Base-by-base conservation (phyloP, 331 rosid genomes). In the Quercus tomentella region DNA sequence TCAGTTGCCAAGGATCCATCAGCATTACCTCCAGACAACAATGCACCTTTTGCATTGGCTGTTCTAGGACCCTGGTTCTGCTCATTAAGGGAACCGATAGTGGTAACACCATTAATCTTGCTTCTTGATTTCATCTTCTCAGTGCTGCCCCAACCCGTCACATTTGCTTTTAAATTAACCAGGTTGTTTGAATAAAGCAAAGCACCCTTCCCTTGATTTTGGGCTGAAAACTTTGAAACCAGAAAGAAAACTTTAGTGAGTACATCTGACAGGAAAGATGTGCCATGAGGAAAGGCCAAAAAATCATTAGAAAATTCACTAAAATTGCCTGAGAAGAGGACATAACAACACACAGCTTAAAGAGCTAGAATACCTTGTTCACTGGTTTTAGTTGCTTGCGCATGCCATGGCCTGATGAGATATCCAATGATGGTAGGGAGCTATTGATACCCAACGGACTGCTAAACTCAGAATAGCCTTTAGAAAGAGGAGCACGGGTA, bases 101-200 rank as follows among this genome's bases (percentile, higher is more conserved):
- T 76, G 12, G 57, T 79, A 35, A 25, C 76, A 79, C 77, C 83
- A 54, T 63, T 81, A 60, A 76, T 76, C 87, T 93, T 91, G 82
- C 79, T 84, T 83, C 92, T 88, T n/a, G 82, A 69, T 85, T 93
- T 93, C 75, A 79, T 62, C 85, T 88, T 92, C 12, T 91, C 97
- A 55, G 84, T 54, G 74, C 88, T 79, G 72, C 85, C 87, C 96
- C 93, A 91, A 23, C 84, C 80, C 84, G 84, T 89, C 3, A 86
- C 80, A 81, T 74, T 85, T 20, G 86, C 49, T 82, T 91, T 86
- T 62, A 76, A 77, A 77, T 79, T 83, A 67, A 78, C 81, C n/a
- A 87, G 77, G 82, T 79, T 89, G 89, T 84, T 86, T 61, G 91
- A 82, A 85, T 80, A 83, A 65, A 76, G 84, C 71, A 78, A 78